phyloP scores from a whole-genome alignment of 202 grass and related monocot species.

The Schoenoplectus triqueter region DNA sequence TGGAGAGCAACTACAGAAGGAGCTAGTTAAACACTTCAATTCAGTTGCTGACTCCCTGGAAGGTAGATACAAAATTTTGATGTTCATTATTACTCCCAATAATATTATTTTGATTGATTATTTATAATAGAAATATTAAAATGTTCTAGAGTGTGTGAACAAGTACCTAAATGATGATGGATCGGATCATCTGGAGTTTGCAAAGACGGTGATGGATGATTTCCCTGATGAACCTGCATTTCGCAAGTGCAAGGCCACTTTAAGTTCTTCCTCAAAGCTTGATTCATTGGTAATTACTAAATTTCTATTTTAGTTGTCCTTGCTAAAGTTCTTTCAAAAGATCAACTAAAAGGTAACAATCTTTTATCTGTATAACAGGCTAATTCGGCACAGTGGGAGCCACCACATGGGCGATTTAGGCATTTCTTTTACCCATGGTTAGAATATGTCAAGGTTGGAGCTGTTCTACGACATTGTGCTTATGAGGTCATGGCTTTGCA shows the following conservation, averaged over 20 bases:
- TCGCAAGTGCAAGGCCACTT: conserved; percentile 54
- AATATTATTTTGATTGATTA: conserved; percentile 21
- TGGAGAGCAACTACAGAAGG: conserved; percentile 78
- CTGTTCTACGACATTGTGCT: conserved; percentile 64
- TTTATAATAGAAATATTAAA: neutral
- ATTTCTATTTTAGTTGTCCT: conserved; percentile 19
- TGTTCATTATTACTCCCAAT: conserved; percentile 5
- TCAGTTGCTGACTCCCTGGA: conserved; percentile 72
- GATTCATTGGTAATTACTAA: conserved; percentile 62
- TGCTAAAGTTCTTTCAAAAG: neutral
- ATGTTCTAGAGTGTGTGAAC: conserved; percentile 68
- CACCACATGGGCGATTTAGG: conserved; percentile 76
- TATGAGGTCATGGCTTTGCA: conserved; percentile 87
- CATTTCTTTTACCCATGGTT: conserved; percentile 72
- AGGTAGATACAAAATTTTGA: conserved; percentile 46
- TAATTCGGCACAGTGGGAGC: conserved; percentile 83
- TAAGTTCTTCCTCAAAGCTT: conserved; percentile 69
- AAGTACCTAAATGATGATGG: conserved; percentile 75
- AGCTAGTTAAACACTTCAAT: conserved; percentile 72
- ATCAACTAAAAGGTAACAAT: neutral
- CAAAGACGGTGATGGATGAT: conserved; percentile 68
- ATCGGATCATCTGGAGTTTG: conserved; percentile 66
- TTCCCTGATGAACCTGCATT: conserved; percentile 74
- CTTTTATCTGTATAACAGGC: conserved; percentile 42
- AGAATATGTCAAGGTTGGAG: conserved; percentile 69